Percentiles rank a stretch among this genome's conserved stretches.
Conservation (phyloP, 305 asterid species). For the Andrographis paniculata region DNA sequence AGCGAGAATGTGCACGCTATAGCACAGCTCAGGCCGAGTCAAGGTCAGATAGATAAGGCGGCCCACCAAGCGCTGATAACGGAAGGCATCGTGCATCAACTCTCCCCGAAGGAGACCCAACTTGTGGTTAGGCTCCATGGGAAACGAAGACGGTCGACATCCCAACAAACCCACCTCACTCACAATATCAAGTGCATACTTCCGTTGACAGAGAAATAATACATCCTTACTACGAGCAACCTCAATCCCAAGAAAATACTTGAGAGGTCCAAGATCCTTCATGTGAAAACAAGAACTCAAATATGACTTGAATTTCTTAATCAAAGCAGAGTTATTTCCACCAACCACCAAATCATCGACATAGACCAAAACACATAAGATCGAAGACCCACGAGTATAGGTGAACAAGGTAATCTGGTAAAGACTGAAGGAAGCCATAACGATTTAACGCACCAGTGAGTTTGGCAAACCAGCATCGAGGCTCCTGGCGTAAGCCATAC, state of each 20-base stretch:
- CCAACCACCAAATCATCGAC: not conserved
- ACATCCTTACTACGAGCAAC: not conserved
- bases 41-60: constrained; percentile 3
- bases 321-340: not conserved
- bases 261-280: not conserved
- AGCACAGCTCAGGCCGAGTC: constrained; percentile 11
- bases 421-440: not conserved
- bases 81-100: not conserved
- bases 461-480: not conserved
- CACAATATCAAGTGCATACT: constrained; percentile 1
- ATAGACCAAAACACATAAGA: not conserved
- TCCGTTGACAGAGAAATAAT: not conserved
- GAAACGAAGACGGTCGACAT: not conserved
- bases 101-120: not conserved
- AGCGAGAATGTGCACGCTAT: not conserved
- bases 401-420: not conserved
- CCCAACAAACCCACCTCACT: not conserved
- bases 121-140: not conserved
- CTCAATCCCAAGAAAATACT: constrained; percentile 1
- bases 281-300: constrained; percentile 6
- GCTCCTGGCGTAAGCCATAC: not conserved
- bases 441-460: not conserved
- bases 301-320: not conserved
- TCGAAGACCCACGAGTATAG: not conserved
- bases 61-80: not conserved